Evolutionary conservation across 1,139 yeast genomes (phyloP), one percentile per base, ranked within the genome.

Genomic region (Diutina siamensis): DNA sequence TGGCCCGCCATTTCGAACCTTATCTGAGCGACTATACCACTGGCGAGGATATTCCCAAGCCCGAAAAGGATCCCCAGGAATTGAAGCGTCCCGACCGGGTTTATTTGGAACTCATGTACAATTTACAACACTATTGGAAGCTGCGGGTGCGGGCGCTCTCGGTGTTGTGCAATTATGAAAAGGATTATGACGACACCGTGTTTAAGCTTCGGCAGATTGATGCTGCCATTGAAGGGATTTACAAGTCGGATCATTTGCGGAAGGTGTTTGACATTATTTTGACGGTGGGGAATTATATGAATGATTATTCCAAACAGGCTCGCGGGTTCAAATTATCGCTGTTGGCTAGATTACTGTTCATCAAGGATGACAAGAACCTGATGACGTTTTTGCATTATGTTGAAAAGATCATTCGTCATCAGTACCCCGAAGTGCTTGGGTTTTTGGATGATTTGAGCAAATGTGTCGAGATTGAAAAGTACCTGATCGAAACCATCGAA

Each of bases 241-340:
- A 74, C 50, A 67, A 67, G 40, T 81, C 89, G 0, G 65, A 70
- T 44, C 72, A 80, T 48, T 68, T 83, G 57, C 74, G 78, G 53
- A 72, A 73, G 50, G 80, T 83, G 2, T 82, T 84, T 61, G 86
- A 83, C 53, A 80, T 84, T 46, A 84, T 84, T 55, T 72, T 83
- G 54, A 80, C 89, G 1, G 87, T 84, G 45, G 94, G 94, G 63
- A 84, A 84, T 57, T 84, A 77, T 56, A 83, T 84, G 94, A 84
- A 84, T 57, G 89, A 83, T 55, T 68, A 80, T 7, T 72, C 86
- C 1, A 83, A 83, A 53, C 89, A 83, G 59, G 92, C 94, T 0
- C 80, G 75, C 52, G 94, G 94, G 46, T 84, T 84, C 65, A 83
- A 80, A 55, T 71, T 83, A 54, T 74, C 79, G 48, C 82, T 94